Evolutionary conservation across 495 filamentous ascomycete genomes (phyloP).

Genomic region (Bombardia bombarda): DNA sequence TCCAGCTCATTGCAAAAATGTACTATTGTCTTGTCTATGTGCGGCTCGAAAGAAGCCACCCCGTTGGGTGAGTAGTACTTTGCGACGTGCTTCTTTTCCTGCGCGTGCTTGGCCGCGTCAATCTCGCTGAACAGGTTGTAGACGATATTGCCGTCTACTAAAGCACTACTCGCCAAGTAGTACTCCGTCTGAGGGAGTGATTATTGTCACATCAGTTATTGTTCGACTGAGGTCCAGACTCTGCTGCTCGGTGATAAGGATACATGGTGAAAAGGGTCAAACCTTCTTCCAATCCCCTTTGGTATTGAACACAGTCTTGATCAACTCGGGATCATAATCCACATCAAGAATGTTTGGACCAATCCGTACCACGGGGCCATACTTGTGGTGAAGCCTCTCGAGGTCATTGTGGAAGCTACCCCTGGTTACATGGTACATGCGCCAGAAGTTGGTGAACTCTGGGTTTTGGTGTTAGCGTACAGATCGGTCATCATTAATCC

Average conservation of each 20-base stretch:
- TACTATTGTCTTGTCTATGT: conserved; percentile 21
- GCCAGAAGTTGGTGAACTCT: conserved; percentile 21
- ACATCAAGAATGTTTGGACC: conserved; percentile 32
- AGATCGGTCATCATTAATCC: not conserved
- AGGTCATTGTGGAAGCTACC: conserved; percentile 10
- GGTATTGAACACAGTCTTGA: conserved; percentile 15
- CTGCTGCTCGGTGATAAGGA: too few species aligned
- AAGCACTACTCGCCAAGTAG: conserved; percentile 23
- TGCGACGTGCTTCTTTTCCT: conserved; percentile 25
- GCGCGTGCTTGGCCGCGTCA: conserved; percentile 18
- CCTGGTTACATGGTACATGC: conserved; percentile 8
- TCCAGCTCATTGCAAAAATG: conserved; percentile 11
- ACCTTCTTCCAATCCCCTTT: conserved; percentile 18
- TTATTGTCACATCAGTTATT: not conserved
- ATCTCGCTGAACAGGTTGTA: conserved; percentile 30
- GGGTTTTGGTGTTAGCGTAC: not conserved
- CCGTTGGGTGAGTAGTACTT: conserved; percentile 27
- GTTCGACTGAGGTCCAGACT: not conserved
- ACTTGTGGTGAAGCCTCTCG: conserved; percentile 26
- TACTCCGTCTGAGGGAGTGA: conserved; percentile 23
- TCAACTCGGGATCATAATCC: conserved; percentile 20
- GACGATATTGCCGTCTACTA: conserved; percentile 25
- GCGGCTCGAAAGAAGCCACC: conserved; percentile 22
- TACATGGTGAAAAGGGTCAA: not conserved
- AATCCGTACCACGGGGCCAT: conserved; percentile 30